Base-by-base conservation (phyloP, 2,329 filamentous ascomycete genomes). In the Trematosphaeria pertusa region DNA sequence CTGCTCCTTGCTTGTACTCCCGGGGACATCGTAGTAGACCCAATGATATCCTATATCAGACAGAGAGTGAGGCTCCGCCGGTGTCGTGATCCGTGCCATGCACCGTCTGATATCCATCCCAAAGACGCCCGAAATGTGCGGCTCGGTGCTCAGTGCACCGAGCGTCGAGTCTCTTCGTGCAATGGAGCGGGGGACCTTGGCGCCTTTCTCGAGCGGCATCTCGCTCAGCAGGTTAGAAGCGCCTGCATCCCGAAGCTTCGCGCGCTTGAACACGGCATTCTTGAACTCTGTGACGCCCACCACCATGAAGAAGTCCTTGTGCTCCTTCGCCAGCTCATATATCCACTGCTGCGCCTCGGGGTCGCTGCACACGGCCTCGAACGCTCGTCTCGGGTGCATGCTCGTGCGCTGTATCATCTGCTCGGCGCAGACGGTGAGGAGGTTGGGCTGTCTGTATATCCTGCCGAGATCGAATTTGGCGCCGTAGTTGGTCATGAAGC, bases 401-500 rank as follows among this genome's bases (percentile, higher is more conserved):
- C 57, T 65, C 2, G 59, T 65, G 14, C 69, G 65, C 43, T 72
- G 69, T 19, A 72, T 64, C 67, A 72, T 72, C 51, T 72, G 67
- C 54, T 72, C 67, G 2, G 67, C 67, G 31, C 48, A 57, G 34
- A 72, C 69, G 2, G 61, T 70, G 18, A 72, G 56, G 37, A 72
- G 56, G 22, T 72, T 68, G 8, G 69, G 67, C 56, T 72, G 67
- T 20, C 69, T 55, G 59, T 65, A 72, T 51, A 72, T 61, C 26
- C 62, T 56, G 7, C 69, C 69, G 1, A 72, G 58, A 36, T 72
- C 69, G 54, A 70, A 72, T 41, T 69, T 70, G 50, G 67, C 66
- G 51, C 69, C 69, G 55, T 71, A 72, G 48, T 69, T 71, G 46
- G 63, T 60, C 49, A 67, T 64, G 59, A 72, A 72, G 26, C 69